Evolutionary conservation across 306 rosid genomes (phyloP).

Genomic region (Corylus avellana): DNA sequence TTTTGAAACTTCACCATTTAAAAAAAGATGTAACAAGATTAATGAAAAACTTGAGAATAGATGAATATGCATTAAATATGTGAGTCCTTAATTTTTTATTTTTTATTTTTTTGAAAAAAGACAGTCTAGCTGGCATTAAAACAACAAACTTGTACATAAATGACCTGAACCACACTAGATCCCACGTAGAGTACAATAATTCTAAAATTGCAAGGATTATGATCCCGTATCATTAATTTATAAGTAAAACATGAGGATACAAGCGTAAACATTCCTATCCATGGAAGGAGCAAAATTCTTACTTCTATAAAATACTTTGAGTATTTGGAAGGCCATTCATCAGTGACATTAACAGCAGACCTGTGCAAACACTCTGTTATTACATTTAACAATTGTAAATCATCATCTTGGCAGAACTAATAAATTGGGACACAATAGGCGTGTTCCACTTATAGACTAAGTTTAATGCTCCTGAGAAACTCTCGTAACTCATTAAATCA

Average conservation of each 20-base stretch:
- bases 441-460: neutral
- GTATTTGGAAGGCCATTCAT: constrained; percentile 94
- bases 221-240: neutral
- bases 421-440: neutral
- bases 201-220: neutral
- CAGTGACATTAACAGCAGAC: constrained; percentile 82
- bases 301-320: constrained; percentile 83
- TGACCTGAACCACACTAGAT: neutral
- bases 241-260: neutral
- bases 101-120: too few species aligned
- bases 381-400: constrained; percentile 9
- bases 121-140: neutral
- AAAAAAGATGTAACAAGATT: neutral
- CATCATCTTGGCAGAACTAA: constrained; percentile 3
- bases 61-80: neutral
- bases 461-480: neutral
- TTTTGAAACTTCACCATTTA: neutral
- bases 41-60: neutral
- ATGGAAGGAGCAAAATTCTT: constrained; percentile 23
- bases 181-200: neutral
- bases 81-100: too few species aligned
- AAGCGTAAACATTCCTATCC: neutral
- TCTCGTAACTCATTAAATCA: neutral
- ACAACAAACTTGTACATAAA: neutral
- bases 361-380: constrained; percentile 40